Base-by-base conservation (phyloP, 495 filamentous ascomycete species). In the Rhizodiscina lignyota region DNA sequence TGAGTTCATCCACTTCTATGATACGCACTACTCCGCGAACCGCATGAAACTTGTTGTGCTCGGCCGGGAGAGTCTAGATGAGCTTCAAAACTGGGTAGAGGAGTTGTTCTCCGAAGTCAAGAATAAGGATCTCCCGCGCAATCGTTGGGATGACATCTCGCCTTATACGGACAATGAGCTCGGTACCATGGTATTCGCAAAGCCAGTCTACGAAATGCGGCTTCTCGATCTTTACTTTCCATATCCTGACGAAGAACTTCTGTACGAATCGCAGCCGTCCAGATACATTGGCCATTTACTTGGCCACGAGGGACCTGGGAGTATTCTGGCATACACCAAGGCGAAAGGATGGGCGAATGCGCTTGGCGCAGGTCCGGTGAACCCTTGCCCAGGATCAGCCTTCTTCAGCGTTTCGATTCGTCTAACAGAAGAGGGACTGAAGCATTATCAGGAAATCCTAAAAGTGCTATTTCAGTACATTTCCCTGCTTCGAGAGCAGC, bases 401-500 rank as follows among this genome's bases (percentile, higher is more conserved):
- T 68, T 91, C 32, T 94, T 96, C 53, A 78, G 74, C 8, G 66
- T 85, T 39, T 69, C 72, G 10, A 70, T 94, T 34, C 73, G 78
- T 17, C 58, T 96, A 41, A 96, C 89, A 1, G 78, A 89, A 47
- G 83, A 93, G 47, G 85, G 78, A 16, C 49, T 83, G 40, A 83
- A 75, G 44, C 62, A 92, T 45, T 92, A 96, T 56, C 67, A 79
- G 45, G 83, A 94, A 47, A 69, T 96, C 12, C 68, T 80, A 21
- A 85, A 91, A 56, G 72, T 77, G 18, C 63, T 94, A 35, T 99
- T 99, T 58, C 76, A 96, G 49, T 99, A 99, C 54, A 74, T 99
- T 37, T 73, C 85, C 4, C 70, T 99, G 51, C 71, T 99, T 24
- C 72, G 70, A 38, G 79, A 87, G 43, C 65, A 70, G 5, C 71